Conservation (phyloP, 495 filamentous ascomycete genomes). For the Viridothelium virens region DNA sequence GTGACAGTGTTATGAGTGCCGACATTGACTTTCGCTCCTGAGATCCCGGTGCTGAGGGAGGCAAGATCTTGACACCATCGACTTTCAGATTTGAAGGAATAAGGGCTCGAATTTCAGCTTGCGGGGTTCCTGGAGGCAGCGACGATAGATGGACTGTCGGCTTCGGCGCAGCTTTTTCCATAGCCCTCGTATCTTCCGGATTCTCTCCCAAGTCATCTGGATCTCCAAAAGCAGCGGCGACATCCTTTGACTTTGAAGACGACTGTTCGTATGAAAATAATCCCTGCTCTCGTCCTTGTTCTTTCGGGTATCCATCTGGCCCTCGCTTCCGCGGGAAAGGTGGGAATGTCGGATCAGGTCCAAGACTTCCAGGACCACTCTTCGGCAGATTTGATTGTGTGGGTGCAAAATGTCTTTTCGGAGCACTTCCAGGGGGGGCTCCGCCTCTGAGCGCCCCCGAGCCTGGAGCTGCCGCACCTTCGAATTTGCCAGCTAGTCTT, state of each 20-base stretch:
- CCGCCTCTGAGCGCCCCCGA: conserved; percentile 24
- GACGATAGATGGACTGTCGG: conserved; percentile 74
- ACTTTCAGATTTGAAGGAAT: conserved; percentile 61
- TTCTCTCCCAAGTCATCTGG: conserved; percentile 44
- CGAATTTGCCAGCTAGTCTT: conserved; percentile 34
- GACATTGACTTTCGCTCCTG: conserved; percentile 69
- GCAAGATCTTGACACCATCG: conserved; percentile 70
- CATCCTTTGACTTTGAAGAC: conserved; percentile 32
- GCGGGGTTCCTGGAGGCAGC: conserved; percentile 57
- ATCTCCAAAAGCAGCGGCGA: conserved; percentile 43
- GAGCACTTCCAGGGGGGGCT: conserved; percentile 28
- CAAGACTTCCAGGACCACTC: conserved; percentile 72
- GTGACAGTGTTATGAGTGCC: conserved; percentile 77
- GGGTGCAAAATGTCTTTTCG: conserved; percentile 21
- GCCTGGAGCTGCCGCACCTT: conserved; percentile 38
- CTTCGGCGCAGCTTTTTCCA: conserved; percentile 69
- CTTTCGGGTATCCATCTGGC: conserved; percentile 44
- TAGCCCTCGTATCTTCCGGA: conserved; percentile 42
- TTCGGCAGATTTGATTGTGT: conserved; percentile 32
- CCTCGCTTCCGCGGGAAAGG: conserved; percentile 45
- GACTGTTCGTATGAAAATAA: conserved; percentile 53
- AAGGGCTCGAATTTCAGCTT: conserved; percentile 63
- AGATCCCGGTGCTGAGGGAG: conserved; percentile 47
- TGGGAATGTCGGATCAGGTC: conserved; percentile 48
- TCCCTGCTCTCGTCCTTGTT: conserved; percentile 38